Evolutionary conservation across 345 rosid genomes (phyloP).

Genomic region (Durio zibethinus): DNA sequence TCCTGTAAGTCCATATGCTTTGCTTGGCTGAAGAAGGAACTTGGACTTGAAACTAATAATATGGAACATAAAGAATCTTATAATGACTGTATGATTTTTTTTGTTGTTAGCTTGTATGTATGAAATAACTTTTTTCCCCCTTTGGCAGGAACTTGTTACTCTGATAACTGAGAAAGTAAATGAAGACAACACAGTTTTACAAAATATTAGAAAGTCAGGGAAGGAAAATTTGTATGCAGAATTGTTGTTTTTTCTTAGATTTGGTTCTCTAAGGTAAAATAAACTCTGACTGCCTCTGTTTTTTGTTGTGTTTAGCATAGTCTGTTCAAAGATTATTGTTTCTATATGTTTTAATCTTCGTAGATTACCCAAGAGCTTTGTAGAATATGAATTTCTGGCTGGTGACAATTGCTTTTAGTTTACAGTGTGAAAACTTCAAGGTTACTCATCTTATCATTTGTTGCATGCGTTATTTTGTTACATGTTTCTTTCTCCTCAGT

Average conservation of each 20-base stretch:
- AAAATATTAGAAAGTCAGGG: conserved; percentile 66
- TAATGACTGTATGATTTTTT: not conserved
- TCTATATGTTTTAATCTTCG: not conserved
- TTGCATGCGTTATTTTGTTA: not conserved
- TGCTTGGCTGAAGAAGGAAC: conserved; percentile 66
- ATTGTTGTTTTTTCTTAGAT: conserved; percentile 56
- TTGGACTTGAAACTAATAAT: conserved; percentile 39
- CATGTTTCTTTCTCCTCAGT: conserved; percentile 8
- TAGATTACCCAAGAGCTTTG: not conserved
- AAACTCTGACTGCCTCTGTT: not conserved
- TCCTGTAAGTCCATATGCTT: conserved; percentile 52
- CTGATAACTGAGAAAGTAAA: conserved; percentile 57
- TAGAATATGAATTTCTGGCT: conserved; percentile 9
- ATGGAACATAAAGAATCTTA: conserved; percentile 36
- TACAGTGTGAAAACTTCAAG: not conserved
- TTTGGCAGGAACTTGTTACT: conserved; percentile 51
- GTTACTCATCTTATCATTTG: not conserved
- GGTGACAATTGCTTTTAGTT: not conserved
- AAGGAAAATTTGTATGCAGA: conserved; percentile 84
- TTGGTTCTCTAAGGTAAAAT: conserved; percentile 49
- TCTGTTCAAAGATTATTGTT: not conserved
- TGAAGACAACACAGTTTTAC: conserved; percentile 53
- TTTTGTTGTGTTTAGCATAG: not conserved
- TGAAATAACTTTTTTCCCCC: not conserved
- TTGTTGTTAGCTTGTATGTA: not conserved